These are phyloP conservation scores for Stereum hirsutum DNA, from an alignment of 1,284 basidiomycete genomes.

Conservation along the genomic window DNA sequence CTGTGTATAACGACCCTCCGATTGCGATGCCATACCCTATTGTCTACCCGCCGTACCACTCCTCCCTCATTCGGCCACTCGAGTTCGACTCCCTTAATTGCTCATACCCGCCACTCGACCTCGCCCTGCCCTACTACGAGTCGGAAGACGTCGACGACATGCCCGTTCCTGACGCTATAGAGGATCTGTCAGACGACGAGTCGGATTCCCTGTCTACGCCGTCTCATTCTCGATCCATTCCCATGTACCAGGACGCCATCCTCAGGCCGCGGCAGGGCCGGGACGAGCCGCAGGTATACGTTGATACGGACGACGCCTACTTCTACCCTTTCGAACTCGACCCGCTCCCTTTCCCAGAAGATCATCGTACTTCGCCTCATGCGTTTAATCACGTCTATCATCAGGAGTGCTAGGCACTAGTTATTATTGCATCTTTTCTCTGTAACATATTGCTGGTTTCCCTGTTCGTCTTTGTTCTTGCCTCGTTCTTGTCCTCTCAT, in stretches of 20 bases:
- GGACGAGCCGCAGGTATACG: slow-evolving; percentile 46
- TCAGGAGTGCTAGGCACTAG: slow-evolving; percentile 49
- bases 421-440: slow-evolving; percentile 13
- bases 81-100: slow-evolving; percentile 28
- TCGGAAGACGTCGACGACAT: slow-evolving; percentile 56
- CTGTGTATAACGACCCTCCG: slow-evolving; percentile 35
- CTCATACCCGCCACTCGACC: slow-evolving; percentile 33
- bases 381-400: slow-evolving; percentile 29
- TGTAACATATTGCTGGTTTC: slow-evolving; percentile 12
- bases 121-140: slow-evolving; percentile 52
- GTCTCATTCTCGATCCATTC: slow-evolving; percentile 24
- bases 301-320: slow-evolving; percentile 46
- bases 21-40: slow-evolving; percentile 49
- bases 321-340: slow-evolving; percentile 59
- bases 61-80: slow-evolving; percentile 41
- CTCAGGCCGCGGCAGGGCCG: slow-evolving; percentile 10
- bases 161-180: slow-evolving; percentile 68
- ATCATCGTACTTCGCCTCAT: slow-evolving; percentile 34
- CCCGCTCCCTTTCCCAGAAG: slow-evolving; percentile 53
- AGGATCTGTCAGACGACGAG: slow-evolving; percentile 76
- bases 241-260: slow-evolving; percentile 34
- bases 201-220: slow-evolving; percentile 61
- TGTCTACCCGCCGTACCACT: slow-evolving; percentile 55
- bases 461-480: slow-evolving; percentile 1
- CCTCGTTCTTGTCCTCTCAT: slow-evolving; percentile 1